Base-by-base conservation (phyloP, 306 rosid genomes). In the Medicago arabica region DNA sequence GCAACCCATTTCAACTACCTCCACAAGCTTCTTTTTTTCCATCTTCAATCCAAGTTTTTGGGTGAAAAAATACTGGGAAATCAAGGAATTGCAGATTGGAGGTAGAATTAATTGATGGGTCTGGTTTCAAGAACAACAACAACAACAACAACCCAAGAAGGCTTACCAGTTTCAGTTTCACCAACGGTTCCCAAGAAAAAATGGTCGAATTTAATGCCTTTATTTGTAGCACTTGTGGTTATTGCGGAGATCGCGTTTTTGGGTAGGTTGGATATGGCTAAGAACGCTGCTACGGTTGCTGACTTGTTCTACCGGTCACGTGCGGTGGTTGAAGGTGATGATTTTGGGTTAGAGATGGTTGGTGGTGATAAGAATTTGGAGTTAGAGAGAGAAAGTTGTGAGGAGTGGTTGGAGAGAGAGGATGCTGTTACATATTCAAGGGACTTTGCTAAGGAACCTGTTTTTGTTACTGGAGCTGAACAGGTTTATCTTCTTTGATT, bases 161-260 rank as follows among this genome's bases (percentile, higher is more conserved):
- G 86, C 59, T 68, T 83, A 39, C 92, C 89, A 13, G 77, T 58
- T 55, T 70, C 87, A 1, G 39, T 58, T 58, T 59, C 49, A 13
- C 58, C 6, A 4, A n/a, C 64, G 43, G 65, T 38, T n/a, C 53
- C 82, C 9, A 92, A 86, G 92, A 88, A 74, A 78, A 89, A 67
- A 85, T 92, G 97, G 92, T 60, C 80, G 57, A 88, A 87, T 64
- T 68, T 89, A 7, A 77, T 90, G 93, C 92, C 93, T 68, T 68
- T 96, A 0, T 76, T 86, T 12, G 90, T 89, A 17, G 89, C 88
- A 21, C 76, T 96, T 10, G 93, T 92, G 53, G 97, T 96, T 18
- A 40, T 96, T 51, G 90, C 93, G 17, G 97, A 92, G 89, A 96
- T 96, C 86, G 87, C 83, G 58, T 90, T 96, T 77, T 82, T 96